Evolutionary conservation across 2,329 filamentous ascomycete genomes (phyloP), one percentile per base, ranked within the genome.

Genomic region (Claviceps sp.): DNA sequence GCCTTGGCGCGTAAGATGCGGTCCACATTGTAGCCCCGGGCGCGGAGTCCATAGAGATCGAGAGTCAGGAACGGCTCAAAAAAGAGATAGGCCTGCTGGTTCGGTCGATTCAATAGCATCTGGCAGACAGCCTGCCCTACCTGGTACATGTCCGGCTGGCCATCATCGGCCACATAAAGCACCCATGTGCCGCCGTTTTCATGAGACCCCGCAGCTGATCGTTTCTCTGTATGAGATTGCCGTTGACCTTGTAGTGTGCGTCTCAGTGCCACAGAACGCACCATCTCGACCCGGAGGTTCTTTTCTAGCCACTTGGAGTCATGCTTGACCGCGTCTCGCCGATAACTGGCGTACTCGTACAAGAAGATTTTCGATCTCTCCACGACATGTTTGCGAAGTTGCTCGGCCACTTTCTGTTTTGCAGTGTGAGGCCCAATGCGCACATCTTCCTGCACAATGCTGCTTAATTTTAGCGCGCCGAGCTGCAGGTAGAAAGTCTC

Each of bases 1-100:
- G 86, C 88, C 69, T 94, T 94, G 50, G 85, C 85, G 39, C 88
- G 81, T 22, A 98, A 75, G 55, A 98, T 97, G 48, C 93, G 85
- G 62, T 96, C 88, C 40, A 98, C 93, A 58, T 98, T 97, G 73
- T 96, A 97, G 1, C 93, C 93, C 56, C 93, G 88, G 54, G 83
- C 82, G 60, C 88, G 83, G 42, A 98, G 71, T 49, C 90, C 83
- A 46, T 86, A 78, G 23, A 98, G 74, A 59, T 91, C 88, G 8
- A 93, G 82, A 53, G 86, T 91, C 39, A 98, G 71, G 56, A 98
- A 85, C 50, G 88, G 90, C 67, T 97, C 93, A 52, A 98, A 81
- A 50, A 93, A 91, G 52, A 96, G 78, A 51, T 88, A 88, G 2
- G 91, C 89, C 62, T 94, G 86, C 60, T 95, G 86, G 57, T 87